A percentile compares a stretch with the other conserved stretches of the same genome.
These are phyloP conservation scores for Entomortierella parvispora DNA, from an alignment of 192 early-diverging fungal genomes.

Conservation along the genomic window DNA sequence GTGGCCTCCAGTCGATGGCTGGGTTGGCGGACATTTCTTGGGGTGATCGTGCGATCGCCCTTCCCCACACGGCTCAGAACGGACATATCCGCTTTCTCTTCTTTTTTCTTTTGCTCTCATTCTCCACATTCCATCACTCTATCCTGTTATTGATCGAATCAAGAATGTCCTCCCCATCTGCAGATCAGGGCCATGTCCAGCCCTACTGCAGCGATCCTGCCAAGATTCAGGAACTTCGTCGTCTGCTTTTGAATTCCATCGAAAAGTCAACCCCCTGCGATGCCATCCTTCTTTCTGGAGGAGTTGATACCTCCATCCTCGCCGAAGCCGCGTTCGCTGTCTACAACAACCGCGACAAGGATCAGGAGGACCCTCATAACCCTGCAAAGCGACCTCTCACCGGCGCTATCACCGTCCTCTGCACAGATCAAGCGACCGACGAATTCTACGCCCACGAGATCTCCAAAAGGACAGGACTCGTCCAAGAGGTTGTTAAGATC, in stretches of 20 bases:
- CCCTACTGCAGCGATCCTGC: constrained; percentile 39
- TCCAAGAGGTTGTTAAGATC: constrained; percentile 60
- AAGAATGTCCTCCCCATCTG: too few species aligned
- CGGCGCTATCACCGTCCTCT: constrained; percentile 65
- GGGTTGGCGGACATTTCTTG: too few species aligned
- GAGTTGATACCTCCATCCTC: constrained; percentile 78
- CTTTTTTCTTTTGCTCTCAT: too few species aligned
- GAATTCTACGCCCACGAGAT: constrained; percentile 62
- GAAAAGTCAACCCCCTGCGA: constrained; percentile 45
- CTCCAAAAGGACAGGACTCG: constrained; percentile 53
- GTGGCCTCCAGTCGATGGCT: too few species aligned
- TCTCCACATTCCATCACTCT: background rate
- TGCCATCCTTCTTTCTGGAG: constrained; percentile 64
- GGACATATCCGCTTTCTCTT: too few species aligned
- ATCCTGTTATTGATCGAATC: background rate
- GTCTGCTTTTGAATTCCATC: constrained; percentile 24
- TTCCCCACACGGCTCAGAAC: too few species aligned
- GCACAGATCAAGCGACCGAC: constrained; percentile 60
- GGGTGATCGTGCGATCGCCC: too few species aligned
- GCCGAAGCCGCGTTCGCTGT: constrained; percentile 54
- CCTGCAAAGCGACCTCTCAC: constrained; percentile 35
- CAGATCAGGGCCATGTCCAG: background rate
- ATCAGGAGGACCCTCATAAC: background rate
- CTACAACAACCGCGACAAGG: constrained; percentile 14
- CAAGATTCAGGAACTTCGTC: constrained; percentile 27